Evolutionary conservation across 73 alveolate species (phyloP).

Genomic region (Paramecium pentaurelia): DNA sequence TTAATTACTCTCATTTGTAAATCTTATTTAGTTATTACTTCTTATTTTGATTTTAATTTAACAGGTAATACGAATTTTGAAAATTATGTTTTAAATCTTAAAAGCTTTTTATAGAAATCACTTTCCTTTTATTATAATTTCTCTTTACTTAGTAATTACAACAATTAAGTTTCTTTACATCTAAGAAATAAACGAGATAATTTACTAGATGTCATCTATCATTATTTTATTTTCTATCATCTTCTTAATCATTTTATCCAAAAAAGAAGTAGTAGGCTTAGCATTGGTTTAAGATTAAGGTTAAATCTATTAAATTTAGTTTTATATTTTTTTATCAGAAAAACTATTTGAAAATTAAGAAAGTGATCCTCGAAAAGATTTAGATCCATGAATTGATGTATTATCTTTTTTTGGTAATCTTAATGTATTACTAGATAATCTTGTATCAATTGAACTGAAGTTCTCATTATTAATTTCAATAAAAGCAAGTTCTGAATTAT

Average conservation of each 20-base stretch:
- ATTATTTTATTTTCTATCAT: not conserved
- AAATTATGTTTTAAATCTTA: not conserved
- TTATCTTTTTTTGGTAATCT: not conserved
- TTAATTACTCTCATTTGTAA: not conserved
- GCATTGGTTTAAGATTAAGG: not conserved
- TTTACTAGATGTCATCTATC: not conserved
- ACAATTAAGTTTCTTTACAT: not conserved
- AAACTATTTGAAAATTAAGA: not conserved
- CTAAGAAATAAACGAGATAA: not conserved
- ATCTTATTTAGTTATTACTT: not conserved
- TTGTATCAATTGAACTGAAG: constrained; percentile 6
- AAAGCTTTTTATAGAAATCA: not conserved
- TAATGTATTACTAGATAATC: not conserved
- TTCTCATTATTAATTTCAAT: not conserved
- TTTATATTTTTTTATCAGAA: not conserved
- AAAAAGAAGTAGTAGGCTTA: not conserved
- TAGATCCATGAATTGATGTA: not conserved
- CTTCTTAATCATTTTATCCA: constrained; percentile 20
- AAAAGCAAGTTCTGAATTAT: not conserved
- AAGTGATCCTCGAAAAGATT: not conserved
- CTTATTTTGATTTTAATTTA: not conserved
- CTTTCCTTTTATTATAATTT: not conserved
- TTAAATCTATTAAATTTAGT: not conserved
- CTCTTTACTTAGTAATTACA: not conserved
- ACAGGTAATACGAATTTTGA: not conserved